These are phyloP conservation scores for Boechera retrofracta DNA, from an alignment of 345 rosid genomes.

Conservation along the genomic window DNA sequence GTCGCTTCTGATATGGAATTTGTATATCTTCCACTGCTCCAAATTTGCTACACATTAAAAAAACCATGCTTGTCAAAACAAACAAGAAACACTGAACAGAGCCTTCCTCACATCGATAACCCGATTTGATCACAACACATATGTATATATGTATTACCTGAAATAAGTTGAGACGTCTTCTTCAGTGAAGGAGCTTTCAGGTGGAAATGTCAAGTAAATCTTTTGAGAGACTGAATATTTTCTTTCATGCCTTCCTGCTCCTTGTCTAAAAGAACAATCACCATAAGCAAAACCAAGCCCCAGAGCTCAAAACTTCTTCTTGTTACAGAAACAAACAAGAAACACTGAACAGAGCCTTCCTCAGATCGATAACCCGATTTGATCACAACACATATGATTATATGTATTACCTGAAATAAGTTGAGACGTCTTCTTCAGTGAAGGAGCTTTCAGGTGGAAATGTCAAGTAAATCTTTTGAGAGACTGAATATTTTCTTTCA, in stretches of 20 bases:
- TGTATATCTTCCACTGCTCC: conserved; percentile 89
- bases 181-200: conserved; percentile 79
- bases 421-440: conserved; percentile 81
- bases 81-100: conserved; percentile 8
- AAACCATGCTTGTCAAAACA: conserved; percentile 10
- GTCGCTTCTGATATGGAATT: conserved; percentile 83
- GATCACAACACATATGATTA: neutral
- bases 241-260: conserved; percentile 16
- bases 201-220: conserved; percentile 89
- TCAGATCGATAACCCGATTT: neutral
- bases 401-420: conserved; percentile 68
- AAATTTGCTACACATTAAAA: conserved; percentile 57
- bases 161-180: conserved; percentile 83
- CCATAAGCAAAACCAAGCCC: conserved; percentile 2
- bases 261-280: conserved; percentile 17
- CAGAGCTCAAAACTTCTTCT: neutral
- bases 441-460: conserved; percentile 84
- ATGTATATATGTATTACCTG: conserved; percentile 49
- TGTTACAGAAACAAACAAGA: neutral
- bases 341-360: neutral
- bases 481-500: conserved; percentile 44
- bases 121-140: neutral
- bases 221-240: conserved; percentile 58
- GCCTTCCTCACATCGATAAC: neutral
- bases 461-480: conserved; percentile 81